These are phyloP conservation scores for Euphorbia lathyris DNA, from an alignment of 345 rosid species.

Conservation along the genomic window DNA sequence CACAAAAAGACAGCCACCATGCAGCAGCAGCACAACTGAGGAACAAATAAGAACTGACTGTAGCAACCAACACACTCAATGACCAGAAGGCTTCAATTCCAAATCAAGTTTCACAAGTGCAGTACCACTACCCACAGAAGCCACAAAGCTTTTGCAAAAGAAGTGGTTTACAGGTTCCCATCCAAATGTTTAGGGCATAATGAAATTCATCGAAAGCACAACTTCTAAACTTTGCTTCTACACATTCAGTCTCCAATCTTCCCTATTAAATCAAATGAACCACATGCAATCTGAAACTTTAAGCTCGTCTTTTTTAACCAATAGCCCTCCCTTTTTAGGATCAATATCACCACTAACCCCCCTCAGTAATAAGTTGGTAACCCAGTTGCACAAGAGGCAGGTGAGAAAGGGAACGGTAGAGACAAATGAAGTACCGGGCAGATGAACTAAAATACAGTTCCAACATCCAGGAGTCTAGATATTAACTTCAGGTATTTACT, in stretches of 20 bases:
- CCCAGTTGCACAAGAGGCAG: constrained; percentile 2
- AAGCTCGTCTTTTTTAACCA: constrained; percentile 9
- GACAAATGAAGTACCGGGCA: constrained; percentile 4
- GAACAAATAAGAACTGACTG: not conserved
- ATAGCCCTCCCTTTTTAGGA: not conserved
- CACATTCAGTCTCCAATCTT: not conserved
- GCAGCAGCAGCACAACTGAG: constrained; percentile 14
- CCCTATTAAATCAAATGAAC: constrained; percentile 11
- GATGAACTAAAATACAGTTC: constrained; percentile 6
- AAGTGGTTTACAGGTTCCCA: constrained; percentile 11
- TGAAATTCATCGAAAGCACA: not conserved
- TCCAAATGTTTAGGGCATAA: not conserved
- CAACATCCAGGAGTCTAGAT: constrained; percentile 7
- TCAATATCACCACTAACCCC: constrained; percentile 5
- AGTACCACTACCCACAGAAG: constrained; percentile 10
- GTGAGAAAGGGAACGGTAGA: constrained; percentile 8
- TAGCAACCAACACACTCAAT: constrained; percentile 6
- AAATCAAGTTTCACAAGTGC: not conserved
- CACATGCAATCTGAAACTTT: constrained; percentile 2
- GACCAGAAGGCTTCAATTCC: constrained; percentile 17
- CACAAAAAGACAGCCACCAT: constrained; percentile 12
- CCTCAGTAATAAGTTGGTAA: constrained; percentile 8
- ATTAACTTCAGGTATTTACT: not conserved
- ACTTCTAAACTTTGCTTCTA: too few species aligned
- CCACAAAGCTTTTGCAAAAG: constrained; percentile 1